Evolutionary conservation across 306 rosid species (phyloP), one percentile per base, ranked within the genome.

Genomic region (Acacia melanoxylon): DNA sequence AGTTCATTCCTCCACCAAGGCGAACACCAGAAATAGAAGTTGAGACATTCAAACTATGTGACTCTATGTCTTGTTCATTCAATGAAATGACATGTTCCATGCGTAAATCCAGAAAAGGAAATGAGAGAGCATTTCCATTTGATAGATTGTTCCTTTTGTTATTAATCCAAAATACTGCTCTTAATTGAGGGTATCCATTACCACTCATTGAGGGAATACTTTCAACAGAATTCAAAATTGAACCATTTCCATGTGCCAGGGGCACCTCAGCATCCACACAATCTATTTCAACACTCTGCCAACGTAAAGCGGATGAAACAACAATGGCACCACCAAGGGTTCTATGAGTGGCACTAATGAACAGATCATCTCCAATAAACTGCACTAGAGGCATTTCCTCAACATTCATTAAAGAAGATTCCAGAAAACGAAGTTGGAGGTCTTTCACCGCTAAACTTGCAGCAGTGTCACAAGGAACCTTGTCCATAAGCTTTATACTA

Each of bases 1-100:
- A 93, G 78, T 87, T 95, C 97, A 95, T 93, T 86, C 99, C 99
- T 66, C 98, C 99, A 77, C 97, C 92, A 74, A 93, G 89, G 73
- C 97, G 96, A 79, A 95, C 88, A 42, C 99, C 99, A 79, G 93
- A 89, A 80, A 93, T 74, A 82, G 91, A 93, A 72, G 96, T 96
- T 22, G 92, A 92, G 84, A 86, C 91, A 78, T 86, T 95, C 86
- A 95, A 83, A 86, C 91, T 82, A 85, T 90, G 94, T 45, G 95
- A 87, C 88, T 91, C 98, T 51, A 48, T 66, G 83, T 95, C 98
- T 79, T 31, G 87, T 74, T 88, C 94, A 80, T 87, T 79, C 72
- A 95, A 85, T 61, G 97, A 97, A 82, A 95, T 90, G 76, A 95
- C 91, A 78, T 92, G 91, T 54, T 72, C 92, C 67, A 85, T 82